Base-by-base conservation (phyloP, 1,284 basidiomycete genomes). In the Heterobasidion irregulare region DNA sequence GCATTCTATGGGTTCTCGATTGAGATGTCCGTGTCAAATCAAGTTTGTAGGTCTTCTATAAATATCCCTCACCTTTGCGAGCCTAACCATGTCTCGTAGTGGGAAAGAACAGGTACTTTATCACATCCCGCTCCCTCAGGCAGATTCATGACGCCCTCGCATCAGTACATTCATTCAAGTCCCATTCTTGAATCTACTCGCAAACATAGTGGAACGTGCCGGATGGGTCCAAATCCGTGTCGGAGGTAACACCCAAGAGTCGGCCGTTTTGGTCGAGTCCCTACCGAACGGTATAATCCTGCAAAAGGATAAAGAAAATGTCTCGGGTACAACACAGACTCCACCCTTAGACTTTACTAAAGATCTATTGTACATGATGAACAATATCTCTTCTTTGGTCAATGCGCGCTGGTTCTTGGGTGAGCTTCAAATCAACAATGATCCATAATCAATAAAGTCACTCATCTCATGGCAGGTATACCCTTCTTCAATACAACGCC, bases 161-260 rank as follows among this genome's bases (percentile, higher is more conserved):
- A 12, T 18, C 52, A 82, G 80, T 8, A 71, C 78, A 1, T 64
- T 73, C 49, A 60, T 86, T 16, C 75, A 80, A 53, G 77, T 84
- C 0, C 80, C 82, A 0, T 88, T 92, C 67, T 75, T 92, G 15
- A 92, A 92, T 68, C 77, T 91, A 54, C 76, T 92, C 72, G 75
- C 82, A 6, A 84, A 83, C 58, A 71, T 91, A 46, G 70, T 75
- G 58, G 75, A 82, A 50, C 78, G 86, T 10, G 75, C 73, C 8
- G 88, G 88, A 0, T 65, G 74, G 6, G 74, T 86, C 6, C 67
- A 72, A 46, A 69, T 91, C 15, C 83, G 89, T 47, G 76, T 91
- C 3, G 89, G 89, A 38, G 89, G 89, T 54, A 91, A 91, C 67
- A 84, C 84, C 1, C 86, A 89, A 63, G 86, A 89, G 58, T 76